Evolutionary conservation across 805 yeast genomes (phyloP).

Genomic region (Saccharomycopsis schoenii): DNA sequence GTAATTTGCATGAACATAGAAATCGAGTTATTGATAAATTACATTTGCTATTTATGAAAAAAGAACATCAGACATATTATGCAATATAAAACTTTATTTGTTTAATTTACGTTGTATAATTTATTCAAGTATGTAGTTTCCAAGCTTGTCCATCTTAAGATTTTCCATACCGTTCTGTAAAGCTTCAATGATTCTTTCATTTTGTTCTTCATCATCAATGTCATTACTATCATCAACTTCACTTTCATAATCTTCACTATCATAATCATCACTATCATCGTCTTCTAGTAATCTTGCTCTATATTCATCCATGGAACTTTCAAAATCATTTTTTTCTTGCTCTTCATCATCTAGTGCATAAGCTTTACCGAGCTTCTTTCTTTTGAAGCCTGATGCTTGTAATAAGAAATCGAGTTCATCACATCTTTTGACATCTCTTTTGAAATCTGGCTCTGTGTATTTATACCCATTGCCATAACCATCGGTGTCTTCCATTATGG

Average conservation of each 20-base stretch:
- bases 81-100: too few relatives aligned
- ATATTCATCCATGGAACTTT: not conserved
- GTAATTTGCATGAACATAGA: not conserved
- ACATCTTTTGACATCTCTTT: slow-evolving; percentile 60
- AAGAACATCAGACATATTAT: too few relatives aligned
- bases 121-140: slow-evolving; percentile 63
- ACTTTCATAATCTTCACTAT: slow-evolving; percentile 22
- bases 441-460: slow-evolving; percentile 69
- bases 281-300: slow-evolving; percentile 20
- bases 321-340: slow-evolving; percentile 23
- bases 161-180: slow-evolving; percentile 50
- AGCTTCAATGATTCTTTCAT: slow-evolving; percentile 61
- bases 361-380: slow-evolving; percentile 18
- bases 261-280: slow-evolving; percentile 23
- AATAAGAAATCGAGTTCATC: slow-evolving; percentile 75
- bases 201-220: slow-evolving; percentile 35
- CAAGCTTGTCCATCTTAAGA: slow-evolving; percentile 73
- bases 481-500: slow-evolving; percentile 63
- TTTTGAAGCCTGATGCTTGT: slow-evolving; percentile 78
- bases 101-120: too few relatives aligned
- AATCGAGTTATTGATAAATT: too few relatives aligned
- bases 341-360: slow-evolving; percentile 23
- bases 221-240: slow-evolving; percentile 25
- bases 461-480: slow-evolving; percentile 77
- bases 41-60: not conserved